Evolutionary conservation across 169 alveolate genomes (phyloP), one percentile per base, ranked within the genome.

Genomic region (Eimeria praecox): DNA sequence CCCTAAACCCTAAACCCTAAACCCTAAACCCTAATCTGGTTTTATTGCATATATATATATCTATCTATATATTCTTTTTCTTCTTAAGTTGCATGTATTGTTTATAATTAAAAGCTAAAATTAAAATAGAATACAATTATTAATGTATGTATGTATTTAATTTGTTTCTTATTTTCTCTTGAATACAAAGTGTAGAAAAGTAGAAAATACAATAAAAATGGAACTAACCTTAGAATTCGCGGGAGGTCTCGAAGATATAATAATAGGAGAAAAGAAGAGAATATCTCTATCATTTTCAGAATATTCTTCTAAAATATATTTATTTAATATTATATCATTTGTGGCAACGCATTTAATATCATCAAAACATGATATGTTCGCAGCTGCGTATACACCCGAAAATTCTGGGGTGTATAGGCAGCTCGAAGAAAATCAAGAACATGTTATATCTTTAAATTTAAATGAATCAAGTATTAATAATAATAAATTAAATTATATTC

Each of bases 341-440:
- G 77, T 66, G 77, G 77, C 77, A 8, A 8, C 5, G 5, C 77
- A 66, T 30, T 5, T 66, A 20, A 24, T 66, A 9, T 30, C 42
- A 5, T 5, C 77, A 24, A 66, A 66, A 30, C 77, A 8, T 5
- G 77, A 66, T 5, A 8, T 66, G 30, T 66, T 66, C 38, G 77
- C 77, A 66, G 18, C 38, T 66, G 77, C 77, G 30, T 66, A 66
- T 66, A 66, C 77, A 66, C 77, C 77, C 77, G 30, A 66, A 66
- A 20, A 66, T 30, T 5, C 77, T 27, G 77, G 16, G 77, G 77
- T 66, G 77, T 27, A 30, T 66, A 30, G 38, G 77, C 77, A 66
- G 77, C 77, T 66, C 42, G 42, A 66, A 8, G 77, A 66, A 20
- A 20, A 24, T 24, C 77, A 66, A 30, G 30, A 16, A 66, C 30